Conservation (phyloP, 495 filamentous ascomycete genomes). For the Penicillium ochrochloron region DNA sequence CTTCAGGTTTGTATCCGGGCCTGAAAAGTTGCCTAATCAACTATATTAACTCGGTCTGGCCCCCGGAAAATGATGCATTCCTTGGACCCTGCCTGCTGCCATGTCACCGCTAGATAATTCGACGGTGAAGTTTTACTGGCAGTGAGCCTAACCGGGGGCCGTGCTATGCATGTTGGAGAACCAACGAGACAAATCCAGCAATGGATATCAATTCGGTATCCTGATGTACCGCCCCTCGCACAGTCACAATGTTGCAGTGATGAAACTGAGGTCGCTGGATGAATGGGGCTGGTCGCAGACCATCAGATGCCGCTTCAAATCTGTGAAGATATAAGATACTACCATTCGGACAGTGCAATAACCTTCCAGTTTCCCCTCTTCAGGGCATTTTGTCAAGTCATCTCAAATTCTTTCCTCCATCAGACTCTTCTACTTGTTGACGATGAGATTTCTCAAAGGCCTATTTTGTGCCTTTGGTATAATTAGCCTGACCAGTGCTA, state of each 20-base stretch:
- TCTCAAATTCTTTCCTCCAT: background rate
- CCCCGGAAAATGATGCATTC: background rate
- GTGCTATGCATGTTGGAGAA: background rate
- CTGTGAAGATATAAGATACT: background rate
- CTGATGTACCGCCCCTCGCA: background rate
- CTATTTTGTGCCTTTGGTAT: background rate
- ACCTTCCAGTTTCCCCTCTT: background rate
- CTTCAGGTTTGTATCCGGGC: background rate
- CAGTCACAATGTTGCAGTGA: background rate
- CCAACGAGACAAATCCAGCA: background rate
- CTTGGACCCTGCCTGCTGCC: background rate
- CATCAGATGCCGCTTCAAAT: background rate
- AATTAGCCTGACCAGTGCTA: background rate
- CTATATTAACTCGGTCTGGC: background rate
- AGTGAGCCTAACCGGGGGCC: background rate
- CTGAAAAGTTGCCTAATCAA: background rate
- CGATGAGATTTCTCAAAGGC: background rate
- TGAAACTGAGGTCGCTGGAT: background rate
- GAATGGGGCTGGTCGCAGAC: background rate
- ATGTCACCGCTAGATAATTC: background rate
- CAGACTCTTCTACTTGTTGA: background rate
- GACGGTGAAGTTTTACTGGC: background rate
- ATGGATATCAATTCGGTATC: background rate
- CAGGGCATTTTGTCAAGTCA: background rate
- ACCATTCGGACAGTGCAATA: background rate